Conservation (phyloP, 345 rosid genomes). For the Turnera subulata region DNA sequence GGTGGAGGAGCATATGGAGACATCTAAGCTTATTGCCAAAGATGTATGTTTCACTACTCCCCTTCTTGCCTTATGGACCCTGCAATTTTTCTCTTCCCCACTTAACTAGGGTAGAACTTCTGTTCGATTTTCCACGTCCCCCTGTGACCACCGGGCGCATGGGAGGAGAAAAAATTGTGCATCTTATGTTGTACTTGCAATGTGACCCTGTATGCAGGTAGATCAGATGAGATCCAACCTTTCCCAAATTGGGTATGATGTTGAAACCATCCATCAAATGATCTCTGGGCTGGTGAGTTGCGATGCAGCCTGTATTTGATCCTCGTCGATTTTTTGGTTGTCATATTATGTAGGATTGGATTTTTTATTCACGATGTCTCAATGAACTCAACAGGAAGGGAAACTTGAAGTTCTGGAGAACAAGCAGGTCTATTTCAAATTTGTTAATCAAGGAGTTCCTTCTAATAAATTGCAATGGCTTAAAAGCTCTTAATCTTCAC, state of each 20-base stretch:
- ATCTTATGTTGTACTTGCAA: conserved; percentile 13
- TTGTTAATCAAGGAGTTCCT: conserved; percentile 4
- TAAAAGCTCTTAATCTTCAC: conserved; percentile 7
- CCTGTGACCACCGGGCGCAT: too few species aligned
- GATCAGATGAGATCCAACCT: conserved; percentile 62
- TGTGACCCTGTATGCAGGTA: conserved; percentile 46
- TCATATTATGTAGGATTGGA: too few species aligned
- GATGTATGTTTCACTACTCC: conserved; percentile 36
- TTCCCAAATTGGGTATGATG: conserved; percentile 73
- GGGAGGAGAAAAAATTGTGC: too few species aligned
- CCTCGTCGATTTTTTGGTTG: conserved; percentile 13
- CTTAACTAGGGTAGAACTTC: neutral
- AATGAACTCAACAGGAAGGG: conserved; percentile 57
- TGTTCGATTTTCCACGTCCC: neutral
- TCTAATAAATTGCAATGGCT: neutral
- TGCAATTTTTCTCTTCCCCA: neutral
- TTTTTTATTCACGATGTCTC: neutral
- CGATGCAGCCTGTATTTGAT: conserved; percentile 6
- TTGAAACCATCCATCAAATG: conserved; percentile 60
- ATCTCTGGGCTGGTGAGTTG: conserved; percentile 73
- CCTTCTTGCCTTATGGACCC: conserved; percentile 2
- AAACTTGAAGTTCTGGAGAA: conserved; percentile 69
- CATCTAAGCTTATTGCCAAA: conserved; percentile 56
- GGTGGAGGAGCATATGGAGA: conserved; percentile 70
- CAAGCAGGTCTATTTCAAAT: conserved; percentile 55